Evolutionary conservation across 345 rosid species (phyloP).

Genomic region (Passiflora organensis): DNA sequence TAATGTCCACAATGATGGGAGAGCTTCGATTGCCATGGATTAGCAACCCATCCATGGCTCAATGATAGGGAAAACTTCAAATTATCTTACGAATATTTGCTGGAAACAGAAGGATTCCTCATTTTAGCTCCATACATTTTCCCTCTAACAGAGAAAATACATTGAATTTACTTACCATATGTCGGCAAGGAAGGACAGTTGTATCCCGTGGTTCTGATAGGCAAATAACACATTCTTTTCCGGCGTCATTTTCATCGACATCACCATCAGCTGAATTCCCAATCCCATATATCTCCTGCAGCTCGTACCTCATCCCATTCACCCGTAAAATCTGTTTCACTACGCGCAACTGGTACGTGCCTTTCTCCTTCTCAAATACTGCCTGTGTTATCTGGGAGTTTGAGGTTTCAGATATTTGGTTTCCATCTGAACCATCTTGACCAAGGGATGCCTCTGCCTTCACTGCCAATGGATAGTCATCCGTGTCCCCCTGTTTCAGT

Average conservation of each 20-base stretch:
- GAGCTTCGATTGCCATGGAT: too few relatives aligned
- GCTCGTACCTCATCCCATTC: slow-evolving; percentile 61
- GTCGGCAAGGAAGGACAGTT: slow-evolving; percentile 93
- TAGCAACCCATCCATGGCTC: too few relatives aligned
- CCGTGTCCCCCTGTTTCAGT: slow-evolving; percentile 28
- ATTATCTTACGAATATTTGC: too few relatives aligned
- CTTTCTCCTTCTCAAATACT: slow-evolving; percentile 61
- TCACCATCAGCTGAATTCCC: slow-evolving; percentile 72
- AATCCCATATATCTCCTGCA: slow-evolving; percentile 94
- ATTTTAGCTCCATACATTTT: too few relatives aligned
- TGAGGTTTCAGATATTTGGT: slow-evolving; percentile 13
- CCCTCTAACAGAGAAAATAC: too few relatives aligned
- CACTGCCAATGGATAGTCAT: slow-evolving; percentile 62
- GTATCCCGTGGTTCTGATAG: slow-evolving; percentile 87
- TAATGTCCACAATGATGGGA: too few relatives aligned
- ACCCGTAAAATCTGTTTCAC: slow-evolving; percentile 85
- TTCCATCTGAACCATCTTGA: slow-evolving; percentile 3
- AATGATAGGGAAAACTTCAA: too few relatives aligned
- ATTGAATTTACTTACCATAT: slow-evolving; percentile 74
- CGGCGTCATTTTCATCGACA: slow-evolving; percentile 64
- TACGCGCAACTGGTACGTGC: slow-evolving; percentile 54
- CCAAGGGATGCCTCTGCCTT: slow-evolving; percentile 56
- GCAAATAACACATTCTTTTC: slow-evolving; percentile 95
- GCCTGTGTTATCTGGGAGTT: slow-evolving; percentile 78
- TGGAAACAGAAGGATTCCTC: too few relatives aligned